Evolutionary conservation across 495 filamentous ascomycete genomes (phyloP), one percentile per base, ranked within the genome.

Genomic region (Penicillium dipodomyicola): DNA sequence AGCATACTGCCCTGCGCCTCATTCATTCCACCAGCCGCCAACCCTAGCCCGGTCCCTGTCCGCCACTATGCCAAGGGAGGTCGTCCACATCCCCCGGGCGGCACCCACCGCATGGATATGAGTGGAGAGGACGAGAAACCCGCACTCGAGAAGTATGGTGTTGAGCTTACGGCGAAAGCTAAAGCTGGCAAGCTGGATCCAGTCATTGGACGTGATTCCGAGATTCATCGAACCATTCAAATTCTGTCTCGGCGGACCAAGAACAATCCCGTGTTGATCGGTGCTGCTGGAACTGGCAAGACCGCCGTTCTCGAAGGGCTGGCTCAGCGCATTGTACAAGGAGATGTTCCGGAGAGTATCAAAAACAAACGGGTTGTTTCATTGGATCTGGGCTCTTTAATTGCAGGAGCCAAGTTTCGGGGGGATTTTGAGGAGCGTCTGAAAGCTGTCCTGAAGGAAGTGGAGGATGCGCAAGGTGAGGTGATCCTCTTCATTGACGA

Each of bases 401-500:
- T 98, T 65, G 95, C 94, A 14, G 94, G 94, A 39, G 92, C 94
- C 11, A 97, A 96, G 67, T 98, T 92, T 58, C 77, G 94, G 48
- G 94, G 94, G 49, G 94, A 98, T 62, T 97, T 98, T 55, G 94
- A 98, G 68, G 94, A 98, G 67, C 83, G 94, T 32, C 67, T 97
- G 43, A 98, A 98, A 70, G 82, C 84, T 49, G 91, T 97, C 11
- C 69, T 98, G 56, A 92, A 88, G 64, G 94, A 97, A 67, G 91
- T 96, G 6, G 83, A 93, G 64, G 85, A 95, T 50, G 89, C 94
- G 3, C 79, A 96, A 33, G 94, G 94, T 19, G 84, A 86, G 42
- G 85, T 96, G 5, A 96, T 98, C 40, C 77, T 98, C 7, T 97
- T 98, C 71, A 89, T 98, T 43, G 94, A 98, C 67, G 95, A 97